Base-by-base conservation (phyloP, 495 filamentous ascomycete species). In the Halenospora varia region DNA sequence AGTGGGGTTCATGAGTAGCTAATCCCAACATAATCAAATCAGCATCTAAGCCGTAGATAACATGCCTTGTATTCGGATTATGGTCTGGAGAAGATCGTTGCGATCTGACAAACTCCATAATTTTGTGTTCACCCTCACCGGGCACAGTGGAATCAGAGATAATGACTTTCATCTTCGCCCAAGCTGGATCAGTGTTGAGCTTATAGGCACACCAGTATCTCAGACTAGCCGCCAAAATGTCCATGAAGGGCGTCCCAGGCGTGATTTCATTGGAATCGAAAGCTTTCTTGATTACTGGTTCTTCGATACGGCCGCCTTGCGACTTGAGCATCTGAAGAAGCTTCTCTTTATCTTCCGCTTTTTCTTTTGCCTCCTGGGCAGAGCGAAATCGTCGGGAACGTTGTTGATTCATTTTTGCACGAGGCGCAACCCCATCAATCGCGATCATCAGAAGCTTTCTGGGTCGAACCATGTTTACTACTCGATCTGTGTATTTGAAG, bases 251-350 rank as follows among this genome's bases (percentile, higher is more conserved):
- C 1, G 94, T 99, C 62, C 94, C 94, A 10, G 94, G 94, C 3
- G 95, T 99, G 65, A 99, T 99, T 50, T 92, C 88, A 67, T 99
- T 99, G 66, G 90, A 90, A 70, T 99, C 94, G 84, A 96, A 99
- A 1, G 92, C 93, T 74, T 96, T 96, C 70, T 97, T 88, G 53
- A 84, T 74, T 25, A 87, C 81, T 55, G 81, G 75, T 49, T 84
- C 77, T 57, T 88, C 77, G 23, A 80, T 70, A 45, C 72, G 77
- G 48, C 78, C 83, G 57, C 86, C 84, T 61, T 93, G 84, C 51
- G 85, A 81, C 67, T 82, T 82, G 24, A 96, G 80, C 76, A 96
- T 74, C 64, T 92, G 90, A 55, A 89, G 73, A 25, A 96, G 84
- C 65, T 94, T 88, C 53, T 86, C 84, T 63, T 92, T 96, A 68